Base-by-base conservation (phyloP, 352 stramenopile genomes). In the Globisporangium barbulae region DNA sequence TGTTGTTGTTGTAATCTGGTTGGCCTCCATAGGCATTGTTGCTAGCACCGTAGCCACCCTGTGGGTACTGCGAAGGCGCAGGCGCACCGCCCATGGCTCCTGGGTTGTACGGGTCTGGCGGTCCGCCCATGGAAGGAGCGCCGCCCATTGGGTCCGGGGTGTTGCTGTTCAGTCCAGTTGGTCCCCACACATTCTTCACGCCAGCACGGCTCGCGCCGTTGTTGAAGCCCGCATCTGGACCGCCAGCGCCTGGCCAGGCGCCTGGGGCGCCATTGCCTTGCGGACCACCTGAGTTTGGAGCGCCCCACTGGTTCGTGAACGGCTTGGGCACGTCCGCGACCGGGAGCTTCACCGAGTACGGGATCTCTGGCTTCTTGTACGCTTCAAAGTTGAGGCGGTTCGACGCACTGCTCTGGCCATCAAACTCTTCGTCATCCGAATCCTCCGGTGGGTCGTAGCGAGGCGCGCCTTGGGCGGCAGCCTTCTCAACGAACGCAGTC, bases 361-460 rank as follows among this genome's bases (percentile, higher is more conserved):
- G 87, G 33, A 96, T 90, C 69, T 96, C 87, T n/a, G 87, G 87
- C 56, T 96, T 96, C 70, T 96, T 88, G 74, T 96, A 96, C 1
- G 87, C 87, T 62, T 93, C 85, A 69, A 96, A 93, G 70, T 96
- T 96, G 37, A 96, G 74, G 2, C 78, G 82, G 69, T 91, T 87
- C 22, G 78, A 59, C 21, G 75, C 70, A 41, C 79, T 86, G 68
- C 66, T 75, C 65, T 80, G 84, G 53, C 80, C 74, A 42, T 89
- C 81, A 53, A 91, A 92, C 50, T 98, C 93, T 48, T 99, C 97
- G 61, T 98, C 93, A 63, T 99, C 97, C 50, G 97, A 97, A 42
- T 98, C 93, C 65, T 98, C 88, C 7, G 97, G 97, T 30, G 97
- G 97, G 13, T 94, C 83, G 74, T 99, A 99, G 17, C 90, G 79